Percentiles rank a stretch among this genome's conserved stretches.
phyloP scores from a whole-genome alignment of 108 stramenopile species.

The Fragilaria crotonensis region DNA sequence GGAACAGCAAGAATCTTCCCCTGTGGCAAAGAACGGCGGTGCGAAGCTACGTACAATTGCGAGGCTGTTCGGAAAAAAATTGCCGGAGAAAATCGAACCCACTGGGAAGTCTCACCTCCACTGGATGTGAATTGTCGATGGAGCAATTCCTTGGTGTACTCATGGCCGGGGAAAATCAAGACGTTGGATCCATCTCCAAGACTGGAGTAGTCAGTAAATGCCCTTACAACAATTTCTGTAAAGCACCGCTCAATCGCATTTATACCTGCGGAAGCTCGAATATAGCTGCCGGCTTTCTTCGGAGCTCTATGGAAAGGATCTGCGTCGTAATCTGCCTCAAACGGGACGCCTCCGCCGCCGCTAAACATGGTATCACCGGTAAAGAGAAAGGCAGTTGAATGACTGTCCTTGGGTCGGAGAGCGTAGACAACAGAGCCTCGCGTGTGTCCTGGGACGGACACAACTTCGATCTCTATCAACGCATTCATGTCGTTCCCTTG shows the following conservation, averaged over 20 bases:
- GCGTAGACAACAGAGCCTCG: slow-evolving; percentile 73
- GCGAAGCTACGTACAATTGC: slow-evolving; percentile 60
- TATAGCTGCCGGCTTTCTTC: slow-evolving; percentile 40
- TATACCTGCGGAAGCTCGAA: slow-evolving; percentile 29
- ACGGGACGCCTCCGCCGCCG: slow-evolving; percentile 72
- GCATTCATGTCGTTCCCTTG: slow-evolving; percentile 62
- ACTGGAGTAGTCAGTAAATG: background rate
- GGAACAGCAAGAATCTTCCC: slow-evolving; percentile 60
- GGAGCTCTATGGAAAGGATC: slow-evolving; percentile 26
- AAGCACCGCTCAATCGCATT: slow-evolving; percentile 76
- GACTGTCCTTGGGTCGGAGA: slow-evolving; percentile 19
- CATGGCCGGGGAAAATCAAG: slow-evolving; percentile 80
- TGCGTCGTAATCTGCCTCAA: slow-evolving; percentile 64
- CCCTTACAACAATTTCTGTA: slow-evolving; percentile 45
- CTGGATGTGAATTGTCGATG: slow-evolving; percentile 45
- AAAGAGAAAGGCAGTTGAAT: slow-evolving; percentile 38
- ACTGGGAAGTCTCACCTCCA: slow-evolving; percentile 31
- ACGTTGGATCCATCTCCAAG: slow-evolving; percentile 16
- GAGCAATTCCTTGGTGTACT: slow-evolving; percentile 70
- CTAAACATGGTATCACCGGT: slow-evolving; percentile 81
- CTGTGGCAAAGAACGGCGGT: slow-evolving; percentile 60
- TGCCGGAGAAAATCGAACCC: slow-evolving; percentile 53
- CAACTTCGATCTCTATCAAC: slow-evolving; percentile 57
- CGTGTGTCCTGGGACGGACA: slow-evolving; percentile 70
- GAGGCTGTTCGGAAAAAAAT: slow-evolving; percentile 75